phyloP scores from a whole-genome alignment of 2,329 filamentous ascomycete species.

The Aspergillus sergii region DNA sequence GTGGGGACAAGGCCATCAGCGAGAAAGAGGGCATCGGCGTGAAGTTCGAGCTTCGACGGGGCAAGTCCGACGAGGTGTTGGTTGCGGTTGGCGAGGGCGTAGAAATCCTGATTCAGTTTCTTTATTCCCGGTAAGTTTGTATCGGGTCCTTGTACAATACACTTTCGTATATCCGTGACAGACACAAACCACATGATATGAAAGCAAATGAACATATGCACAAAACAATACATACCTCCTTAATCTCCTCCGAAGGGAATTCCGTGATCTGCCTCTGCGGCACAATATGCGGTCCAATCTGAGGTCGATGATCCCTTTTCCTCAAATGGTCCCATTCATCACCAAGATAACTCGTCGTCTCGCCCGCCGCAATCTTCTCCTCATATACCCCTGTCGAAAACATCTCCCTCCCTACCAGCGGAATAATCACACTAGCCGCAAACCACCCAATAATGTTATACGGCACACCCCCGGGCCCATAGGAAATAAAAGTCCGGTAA shows the following conservation, averaged over 20 bases:
- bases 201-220: not conserved
- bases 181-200: too few relatives aligned
- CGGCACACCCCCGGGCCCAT: slow-evolving; percentile 40
- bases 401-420: slow-evolving; percentile 31
- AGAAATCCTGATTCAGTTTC: slow-evolving; percentile 29
- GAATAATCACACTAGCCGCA: slow-evolving; percentile 24
- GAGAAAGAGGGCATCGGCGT: slow-evolving; percentile 32
- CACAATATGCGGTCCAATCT: slow-evolving; percentile 30
- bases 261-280: slow-evolving; percentile 35
- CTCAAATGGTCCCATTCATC: slow-evolving; percentile 19
- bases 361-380: slow-evolving; percentile 23
- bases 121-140: slow-evolving; percentile 7
- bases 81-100: slow-evolving; percentile 27
- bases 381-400: slow-evolving; percentile 32
- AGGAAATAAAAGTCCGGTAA: slow-evolving; percentile 39
- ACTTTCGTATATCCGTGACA: too few relatives aligned
- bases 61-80: slow-evolving; percentile 30
- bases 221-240: slow-evolving; percentile 25
- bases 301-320: slow-evolving; percentile 21
- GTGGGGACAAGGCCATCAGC: slow-evolving; percentile 23
- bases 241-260: slow-evolving; percentile 24
- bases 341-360: slow-evolving; percentile 18
- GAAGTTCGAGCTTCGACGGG: slow-evolving; percentile 28
- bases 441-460: slow-evolving; percentile 42
- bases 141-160: too few relatives aligned